Conservation (phyloP, 2,329 filamentous ascomycete genomes). For the Thelonectria blattea region DNA sequence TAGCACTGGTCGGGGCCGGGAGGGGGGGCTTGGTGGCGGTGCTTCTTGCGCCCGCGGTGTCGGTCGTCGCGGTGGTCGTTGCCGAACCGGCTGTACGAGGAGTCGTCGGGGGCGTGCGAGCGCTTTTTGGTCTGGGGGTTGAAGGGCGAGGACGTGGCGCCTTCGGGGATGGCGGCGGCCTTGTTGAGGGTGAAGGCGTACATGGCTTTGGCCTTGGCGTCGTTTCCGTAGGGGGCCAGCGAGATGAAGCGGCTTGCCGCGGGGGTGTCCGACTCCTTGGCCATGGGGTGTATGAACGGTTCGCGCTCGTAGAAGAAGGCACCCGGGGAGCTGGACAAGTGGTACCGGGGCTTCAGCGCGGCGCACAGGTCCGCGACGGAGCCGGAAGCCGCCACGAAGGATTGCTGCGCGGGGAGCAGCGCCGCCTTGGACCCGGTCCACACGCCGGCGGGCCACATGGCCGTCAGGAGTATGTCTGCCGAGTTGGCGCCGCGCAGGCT, state of each 20-base stretch:
- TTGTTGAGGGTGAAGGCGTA: constrained; percentile 79
- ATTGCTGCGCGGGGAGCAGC: constrained; percentile 59
- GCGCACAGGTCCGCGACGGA: constrained; percentile 80
- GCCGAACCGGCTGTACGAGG: constrained; percentile 62
- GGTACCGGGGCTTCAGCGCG: constrained; percentile 86
- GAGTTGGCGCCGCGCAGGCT: constrained; percentile 75
- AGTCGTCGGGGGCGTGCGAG: constrained; percentile 48
- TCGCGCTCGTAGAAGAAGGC: constrained; percentile 86
- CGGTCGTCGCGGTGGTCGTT: constrained; percentile 52
- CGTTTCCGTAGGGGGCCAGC: constrained; percentile 78
- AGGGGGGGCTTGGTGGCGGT: constrained; percentile 58
- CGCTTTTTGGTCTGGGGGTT: constrained; percentile 64
- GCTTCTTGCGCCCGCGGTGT: constrained; percentile 53
- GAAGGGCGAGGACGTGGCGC: constrained; percentile 80
- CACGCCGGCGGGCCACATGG: constrained; percentile 81
- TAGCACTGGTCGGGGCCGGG: constrained; percentile 83
- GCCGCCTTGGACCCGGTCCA: constrained; percentile 70
- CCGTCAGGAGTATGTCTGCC: constrained; percentile 87
- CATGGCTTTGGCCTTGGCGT: constrained; percentile 77
- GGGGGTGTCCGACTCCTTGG: constrained; percentile 55
- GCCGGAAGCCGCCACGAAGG: constrained; percentile 61
- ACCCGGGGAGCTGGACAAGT: constrained; percentile 73
- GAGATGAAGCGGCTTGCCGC: constrained; percentile 88
- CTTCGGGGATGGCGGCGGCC: constrained; percentile 67
- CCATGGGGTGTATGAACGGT: constrained; percentile 77